These are phyloP conservation scores for Gonium pectorale DNA, from an alignment of 139 green algal species.

Conservation along the genomic window DNA sequence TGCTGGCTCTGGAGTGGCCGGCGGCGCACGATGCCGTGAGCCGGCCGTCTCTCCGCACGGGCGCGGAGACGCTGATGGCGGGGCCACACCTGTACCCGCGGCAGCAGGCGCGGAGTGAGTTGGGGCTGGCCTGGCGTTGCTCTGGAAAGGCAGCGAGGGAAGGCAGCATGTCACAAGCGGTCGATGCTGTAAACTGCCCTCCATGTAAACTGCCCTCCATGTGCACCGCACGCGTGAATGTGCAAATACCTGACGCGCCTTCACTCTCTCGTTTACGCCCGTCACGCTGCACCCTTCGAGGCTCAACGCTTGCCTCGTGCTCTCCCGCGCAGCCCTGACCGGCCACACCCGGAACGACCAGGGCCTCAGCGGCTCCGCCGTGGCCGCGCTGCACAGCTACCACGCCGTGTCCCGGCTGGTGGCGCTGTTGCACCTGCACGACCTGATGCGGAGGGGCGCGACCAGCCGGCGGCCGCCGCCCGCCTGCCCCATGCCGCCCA, in stretches of 20 bases:
- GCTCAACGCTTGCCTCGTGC: background rate
- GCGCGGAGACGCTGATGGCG: constrained; percentile 56
- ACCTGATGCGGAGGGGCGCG: constrained; percentile 50
- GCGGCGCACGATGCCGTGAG: constrained; percentile 35
- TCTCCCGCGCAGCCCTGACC: background rate
- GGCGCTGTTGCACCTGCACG: constrained; percentile 73
- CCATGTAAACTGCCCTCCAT: too few species aligned
- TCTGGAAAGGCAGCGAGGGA: too few species aligned
- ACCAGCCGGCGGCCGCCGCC: background rate
- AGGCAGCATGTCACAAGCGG: too few species aligned
- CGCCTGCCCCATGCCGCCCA: background rate
- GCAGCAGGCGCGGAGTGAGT: constrained; percentile 26
- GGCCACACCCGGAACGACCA: constrained; percentile 13
- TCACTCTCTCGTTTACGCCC: too few species aligned
- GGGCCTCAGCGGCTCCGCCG: constrained; percentile 55
- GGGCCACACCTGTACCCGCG: constrained; percentile 52
- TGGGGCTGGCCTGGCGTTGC: too few species aligned
- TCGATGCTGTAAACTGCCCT: too few species aligned
- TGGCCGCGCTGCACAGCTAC: constrained; percentile 66
- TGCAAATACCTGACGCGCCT: too few species aligned
- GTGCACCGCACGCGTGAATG: too few species aligned
- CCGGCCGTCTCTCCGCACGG: constrained; percentile 55
- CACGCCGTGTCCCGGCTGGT: constrained; percentile 73
- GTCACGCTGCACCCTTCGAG: too few species aligned
- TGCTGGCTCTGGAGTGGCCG: constrained; percentile 79